phyloP scores from a whole-genome alignment of 2,329 filamentous ascomycete species.

The Xylaria digitata region DNA sequence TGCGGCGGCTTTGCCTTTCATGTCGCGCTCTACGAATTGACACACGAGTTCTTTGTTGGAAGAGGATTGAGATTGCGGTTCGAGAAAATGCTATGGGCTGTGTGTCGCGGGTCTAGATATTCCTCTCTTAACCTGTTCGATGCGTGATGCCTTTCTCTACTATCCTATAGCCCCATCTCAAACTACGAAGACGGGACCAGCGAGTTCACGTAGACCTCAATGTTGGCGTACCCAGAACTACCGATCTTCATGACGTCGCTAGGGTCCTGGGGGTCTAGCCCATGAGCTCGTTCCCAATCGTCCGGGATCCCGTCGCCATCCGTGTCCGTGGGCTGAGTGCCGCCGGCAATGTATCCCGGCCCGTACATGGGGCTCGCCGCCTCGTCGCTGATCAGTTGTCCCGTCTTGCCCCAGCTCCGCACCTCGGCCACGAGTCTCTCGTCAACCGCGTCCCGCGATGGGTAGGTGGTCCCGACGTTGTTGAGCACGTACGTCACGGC shows the following conservation, averaged over 20 bases:
- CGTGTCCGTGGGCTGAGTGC: slow-evolving; percentile 55
- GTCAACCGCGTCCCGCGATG: slow-evolving; percentile 59
- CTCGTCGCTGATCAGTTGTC: slow-evolving; percentile 60
- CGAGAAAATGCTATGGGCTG: background rate
- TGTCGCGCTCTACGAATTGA: background rate
- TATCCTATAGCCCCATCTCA: background rate
- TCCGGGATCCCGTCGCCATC: slow-evolving; percentile 64
- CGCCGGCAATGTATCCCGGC: slow-evolving; percentile 54
- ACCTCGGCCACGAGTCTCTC: slow-evolving; percentile 56
- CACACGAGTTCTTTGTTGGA: background rate
- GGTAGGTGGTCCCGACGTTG: slow-evolving; percentile 56
- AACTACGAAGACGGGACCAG: slow-evolving; percentile 50
- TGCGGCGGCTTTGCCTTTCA: background rate
- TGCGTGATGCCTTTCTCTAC: background rate
- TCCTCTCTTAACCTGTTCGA: background rate
- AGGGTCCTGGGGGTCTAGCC: slow-evolving; percentile 53
- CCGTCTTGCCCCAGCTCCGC: slow-evolving; percentile 57
- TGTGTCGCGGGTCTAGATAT: background rate
- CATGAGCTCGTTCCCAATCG: slow-evolving; percentile 58
- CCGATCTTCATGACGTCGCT: slow-evolving; percentile 57
- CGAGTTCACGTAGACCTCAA: slow-evolving; percentile 64
- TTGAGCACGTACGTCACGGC: slow-evolving; percentile 56
- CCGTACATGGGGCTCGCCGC: slow-evolving; percentile 53
- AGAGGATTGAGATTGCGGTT: background rate
- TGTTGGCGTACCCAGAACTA: slow-evolving; percentile 57